These are phyloP conservation scores for Furculomyces boomerangus DNA, from an alignment of 371 early-diverging fungal species.

Conservation along the genomic window DNA sequence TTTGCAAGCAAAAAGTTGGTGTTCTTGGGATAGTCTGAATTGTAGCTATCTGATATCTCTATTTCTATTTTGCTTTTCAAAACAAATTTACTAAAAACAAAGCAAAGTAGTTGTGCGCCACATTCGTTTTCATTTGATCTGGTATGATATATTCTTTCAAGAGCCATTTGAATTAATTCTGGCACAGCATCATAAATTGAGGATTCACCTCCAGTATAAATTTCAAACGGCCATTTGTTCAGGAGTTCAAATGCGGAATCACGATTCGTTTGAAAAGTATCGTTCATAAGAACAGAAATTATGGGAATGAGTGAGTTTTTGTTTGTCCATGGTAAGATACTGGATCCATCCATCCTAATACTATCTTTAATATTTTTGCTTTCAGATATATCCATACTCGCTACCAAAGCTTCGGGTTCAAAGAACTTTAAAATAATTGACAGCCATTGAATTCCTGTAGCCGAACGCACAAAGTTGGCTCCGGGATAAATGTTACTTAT, in stretches of 20 bases:
- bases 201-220: background rate
- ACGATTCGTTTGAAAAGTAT: slow-evolving; percentile 53
- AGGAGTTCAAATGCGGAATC: slow-evolving; percentile 41
- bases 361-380: no score
- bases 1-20: no score
- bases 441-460: slow-evolving; percentile 19
- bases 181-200: background rate
- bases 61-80: slow-evolving; percentile 27
- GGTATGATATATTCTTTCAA: slow-evolving; percentile 18
- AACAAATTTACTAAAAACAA: slow-evolving; percentile 62
- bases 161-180: background rate
- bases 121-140: slow-evolving; percentile 65
- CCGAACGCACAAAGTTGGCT: slow-evolving; percentile 19
- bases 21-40: no score
- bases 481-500: slow-evolving; percentile 21
- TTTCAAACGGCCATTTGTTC: slow-evolving; percentile 18
- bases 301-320: slow-evolving; percentile 26
- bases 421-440: slow-evolving; percentile 12
- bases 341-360: no score
- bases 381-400: no score
- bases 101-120: slow-evolving; percentile 56
- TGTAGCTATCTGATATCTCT: no score
- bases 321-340: no score
- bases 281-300: slow-evolving; percentile 33
- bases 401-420: no score